These are phyloP conservation scores for Alternaria conjuncta DNA, from an alignment of 2,329 filamentous ascomycete genomes.

Conservation along the genomic window DNA sequence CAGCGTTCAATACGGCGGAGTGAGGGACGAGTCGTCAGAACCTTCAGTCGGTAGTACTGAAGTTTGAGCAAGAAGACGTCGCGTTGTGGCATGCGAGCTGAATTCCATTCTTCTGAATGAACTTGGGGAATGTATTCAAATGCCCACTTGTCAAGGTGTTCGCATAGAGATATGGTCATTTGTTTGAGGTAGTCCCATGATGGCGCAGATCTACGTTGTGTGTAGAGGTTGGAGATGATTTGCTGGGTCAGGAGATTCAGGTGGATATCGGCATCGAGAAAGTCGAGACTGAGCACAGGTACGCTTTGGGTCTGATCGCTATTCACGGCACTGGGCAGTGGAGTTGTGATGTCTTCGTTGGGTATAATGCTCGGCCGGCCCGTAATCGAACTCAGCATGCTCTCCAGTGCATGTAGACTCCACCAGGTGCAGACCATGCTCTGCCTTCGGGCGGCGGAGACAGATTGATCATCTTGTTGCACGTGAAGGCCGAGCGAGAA, in stretches of 20 bases:
- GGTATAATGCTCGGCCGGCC: conserved; percentile 44
- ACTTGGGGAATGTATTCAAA: conserved; percentile 14
- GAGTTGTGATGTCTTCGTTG: conserved; percentile 33
- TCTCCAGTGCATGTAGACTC: conserved; percentile 43
- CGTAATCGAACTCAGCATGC: conserved; percentile 41
- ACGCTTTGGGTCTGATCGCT: background rate
- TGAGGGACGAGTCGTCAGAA: conserved; percentile 45
- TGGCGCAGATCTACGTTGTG: conserved; percentile 26
- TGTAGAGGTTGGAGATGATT: conserved; percentile 34
- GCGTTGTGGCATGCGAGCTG: conserved; percentile 15
- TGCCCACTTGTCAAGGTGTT: conserved; percentile 36
- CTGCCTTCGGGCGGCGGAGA: conserved; percentile 30
- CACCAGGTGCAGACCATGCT: conserved; percentile 45
- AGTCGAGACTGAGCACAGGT: background rate
- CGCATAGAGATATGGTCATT: conserved; percentile 29
- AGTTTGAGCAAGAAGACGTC: conserved; percentile 17
- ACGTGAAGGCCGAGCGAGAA: conserved; percentile 43
- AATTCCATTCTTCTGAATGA: background rate
- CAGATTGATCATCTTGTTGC: conserved; percentile 28
- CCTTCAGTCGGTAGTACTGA: conserved; percentile 40
- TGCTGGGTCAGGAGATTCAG: conserved; percentile 12
- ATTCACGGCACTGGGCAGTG: conserved; percentile 20
- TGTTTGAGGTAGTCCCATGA: conserved; percentile 43
- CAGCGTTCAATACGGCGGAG: conserved; percentile 41
- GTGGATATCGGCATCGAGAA: conserved; percentile 9